phyloP scores from a whole-genome alignment of 106 monocot species.

The Agapanthus africanus region DNA sequence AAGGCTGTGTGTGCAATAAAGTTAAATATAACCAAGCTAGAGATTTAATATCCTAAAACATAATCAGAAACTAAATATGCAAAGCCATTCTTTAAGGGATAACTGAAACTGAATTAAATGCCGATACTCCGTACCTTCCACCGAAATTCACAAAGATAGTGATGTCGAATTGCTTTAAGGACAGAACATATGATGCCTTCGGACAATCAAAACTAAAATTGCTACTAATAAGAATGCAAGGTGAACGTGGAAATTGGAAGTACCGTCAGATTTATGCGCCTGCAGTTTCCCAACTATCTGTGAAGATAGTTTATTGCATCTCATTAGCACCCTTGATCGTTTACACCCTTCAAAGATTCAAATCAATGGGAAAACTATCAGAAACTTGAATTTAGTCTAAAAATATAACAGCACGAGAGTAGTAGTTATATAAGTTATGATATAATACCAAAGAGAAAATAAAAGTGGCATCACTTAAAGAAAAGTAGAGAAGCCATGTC shows the following conservation, averaged over 20 bases:
- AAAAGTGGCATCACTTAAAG: background rate
- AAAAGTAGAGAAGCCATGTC: background rate
- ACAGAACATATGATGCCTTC: background rate
- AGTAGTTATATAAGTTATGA: too few species aligned
- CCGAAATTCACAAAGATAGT: background rate
- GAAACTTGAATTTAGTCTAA: background rate
- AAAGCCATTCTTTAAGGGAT: background rate
- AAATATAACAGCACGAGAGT: too few species aligned
- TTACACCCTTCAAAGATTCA: slow-evolving; percentile 21
- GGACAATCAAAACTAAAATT: background rate
- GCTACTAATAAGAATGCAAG: background rate
- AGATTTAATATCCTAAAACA: background rate
- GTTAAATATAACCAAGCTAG: background rate
- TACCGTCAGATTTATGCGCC: slow-evolving; percentile 39
- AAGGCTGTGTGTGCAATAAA: background rate
- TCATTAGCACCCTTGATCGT: slow-evolving; percentile 10
- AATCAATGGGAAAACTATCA: background rate
- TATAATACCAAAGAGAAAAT: too few species aligned
- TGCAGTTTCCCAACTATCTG: slow-evolving; percentile 31
- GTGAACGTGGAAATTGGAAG: background rate
- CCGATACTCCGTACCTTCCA: background rate
- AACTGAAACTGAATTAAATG: background rate
- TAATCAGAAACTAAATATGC: background rate
- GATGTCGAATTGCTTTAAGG: background rate
- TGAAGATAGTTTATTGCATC: slow-evolving; percentile 44